Percentiles rank a stretch among this genome's conserved stretches.
Conservation (phyloP, 148 eudicot genomes). For the Persicaria maculosa region DNA sequence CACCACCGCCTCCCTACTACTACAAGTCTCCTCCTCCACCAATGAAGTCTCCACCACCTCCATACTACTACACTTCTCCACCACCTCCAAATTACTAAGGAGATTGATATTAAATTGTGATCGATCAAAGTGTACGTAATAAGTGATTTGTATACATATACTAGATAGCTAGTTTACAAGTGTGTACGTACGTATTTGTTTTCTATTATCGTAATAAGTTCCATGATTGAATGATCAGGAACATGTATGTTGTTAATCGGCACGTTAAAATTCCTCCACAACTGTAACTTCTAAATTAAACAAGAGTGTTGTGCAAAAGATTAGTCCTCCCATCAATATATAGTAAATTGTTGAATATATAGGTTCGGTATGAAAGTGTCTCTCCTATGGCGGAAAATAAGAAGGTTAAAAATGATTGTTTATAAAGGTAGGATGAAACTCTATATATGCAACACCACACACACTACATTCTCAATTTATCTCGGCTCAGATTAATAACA, state of each 20-base stretch:
- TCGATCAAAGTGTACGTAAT: not conserved
- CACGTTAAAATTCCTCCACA: not conserved
- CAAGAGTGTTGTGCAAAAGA: not conserved
- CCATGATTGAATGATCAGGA: not conserved
- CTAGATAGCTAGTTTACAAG: not conserved
- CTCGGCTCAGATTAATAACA: too few relatives aligned
- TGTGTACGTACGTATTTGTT: not conserved
- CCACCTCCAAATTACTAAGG: not conserved
- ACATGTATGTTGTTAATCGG: not conserved
- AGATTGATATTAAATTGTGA: not conserved
- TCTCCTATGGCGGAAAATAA: too few relatives aligned
- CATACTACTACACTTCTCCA: not conserved
- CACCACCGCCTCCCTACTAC: not conserved
- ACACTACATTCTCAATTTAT: too few relatives aligned
- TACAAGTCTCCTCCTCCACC: slow-evolving; percentile 10
- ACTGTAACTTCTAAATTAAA: not conserved
- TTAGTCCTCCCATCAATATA: not conserved
- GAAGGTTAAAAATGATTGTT: too few relatives aligned
- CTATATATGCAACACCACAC: too few relatives aligned
- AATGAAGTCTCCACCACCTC: not conserved
- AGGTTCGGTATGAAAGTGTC: too few relatives aligned
- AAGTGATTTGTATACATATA: not conserved
- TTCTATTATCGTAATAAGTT: not conserved
- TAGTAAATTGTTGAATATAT: too few relatives aligned
- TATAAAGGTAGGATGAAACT: too few relatives aligned